phyloP scores from a whole-genome alignment of 768 basidiomycete genomes.

The Multifurca ochricompacta region DNA sequence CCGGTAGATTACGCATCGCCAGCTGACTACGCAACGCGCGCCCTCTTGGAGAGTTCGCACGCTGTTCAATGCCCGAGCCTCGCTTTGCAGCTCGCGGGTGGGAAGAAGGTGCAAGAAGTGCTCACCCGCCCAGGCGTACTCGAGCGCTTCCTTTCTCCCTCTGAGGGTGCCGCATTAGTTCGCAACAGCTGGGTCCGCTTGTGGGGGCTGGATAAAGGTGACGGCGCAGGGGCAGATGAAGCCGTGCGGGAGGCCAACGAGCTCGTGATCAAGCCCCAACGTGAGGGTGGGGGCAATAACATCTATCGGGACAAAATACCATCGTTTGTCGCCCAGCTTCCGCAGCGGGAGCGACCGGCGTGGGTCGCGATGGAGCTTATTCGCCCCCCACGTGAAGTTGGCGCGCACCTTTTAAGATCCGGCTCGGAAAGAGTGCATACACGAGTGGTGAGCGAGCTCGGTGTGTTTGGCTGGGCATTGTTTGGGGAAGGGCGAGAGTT shows the following conservation, averaged over 20 bases:
- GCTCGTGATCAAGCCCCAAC: constrained; percentile 90
- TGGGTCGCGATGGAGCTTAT: constrained; percentile 99
- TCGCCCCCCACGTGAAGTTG: constrained; percentile 55
- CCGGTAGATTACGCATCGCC: constrained; percentile 71
- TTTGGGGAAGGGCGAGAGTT: constrained; percentile 47
- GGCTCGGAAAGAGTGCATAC: constrained; percentile 40
- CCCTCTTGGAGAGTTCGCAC: constrained; percentile 66
- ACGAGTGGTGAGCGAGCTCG: constrained; percentile 83
- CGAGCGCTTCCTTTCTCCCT: constrained; percentile 56
- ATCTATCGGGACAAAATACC: constrained; percentile 83
- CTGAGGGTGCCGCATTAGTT: constrained; percentile 43
- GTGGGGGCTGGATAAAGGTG: constrained; percentile 60
- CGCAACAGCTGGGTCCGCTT: constrained; percentile 81
- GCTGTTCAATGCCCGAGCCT: constrained; percentile 94
- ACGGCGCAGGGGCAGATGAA: constrained; percentile 35
- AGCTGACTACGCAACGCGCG: constrained; percentile 61
- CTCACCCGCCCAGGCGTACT: constrained; percentile 66
- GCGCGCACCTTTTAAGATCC: constrained; percentile 73
- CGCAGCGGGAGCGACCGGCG: constrained; percentile 55
- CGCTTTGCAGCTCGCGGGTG: constrained; percentile 88
- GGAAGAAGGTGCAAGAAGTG: constrained; percentile 92
- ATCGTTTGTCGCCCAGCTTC: constrained; percentile 58
- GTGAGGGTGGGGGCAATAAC: constrained; percentile 98
- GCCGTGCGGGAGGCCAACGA: constrained; percentile 43
- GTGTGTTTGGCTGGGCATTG: constrained; percentile 84